A percentile compares a stretch with the other conserved stretches of the same genome.
phyloP scores from a whole-genome alignment of 306 rosid species.

The Dalbergia cultrata region DNA sequence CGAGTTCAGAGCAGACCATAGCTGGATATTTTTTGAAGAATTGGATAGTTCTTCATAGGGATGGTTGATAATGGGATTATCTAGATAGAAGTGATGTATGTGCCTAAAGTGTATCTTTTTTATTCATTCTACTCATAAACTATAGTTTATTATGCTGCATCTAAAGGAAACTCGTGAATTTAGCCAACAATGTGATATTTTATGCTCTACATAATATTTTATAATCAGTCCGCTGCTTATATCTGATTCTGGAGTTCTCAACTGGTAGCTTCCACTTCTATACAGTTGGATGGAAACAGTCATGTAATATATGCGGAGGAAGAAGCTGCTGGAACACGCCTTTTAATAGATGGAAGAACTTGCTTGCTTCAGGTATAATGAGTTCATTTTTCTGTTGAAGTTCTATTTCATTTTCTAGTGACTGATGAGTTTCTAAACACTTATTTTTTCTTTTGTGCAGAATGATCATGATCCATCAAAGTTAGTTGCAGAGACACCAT shows the following conservation, averaged over 20 bases:
- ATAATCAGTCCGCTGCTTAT: slow-evolving; percentile 2
- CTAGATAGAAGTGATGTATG: neutral
- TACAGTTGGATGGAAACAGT: slow-evolving; percentile 97
- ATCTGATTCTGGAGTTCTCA: slow-evolving; percentile 39
- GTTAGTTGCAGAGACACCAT: slow-evolving; percentile 96
- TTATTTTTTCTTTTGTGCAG: slow-evolving; percentile 55
- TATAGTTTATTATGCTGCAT: slow-evolving; percentile 10
- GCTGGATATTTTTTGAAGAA: neutral
- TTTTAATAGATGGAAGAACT: slow-evolving; percentile 98
- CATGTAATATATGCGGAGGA: slow-evolving; percentile 98
- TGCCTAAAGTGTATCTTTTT: slow-evolving; percentile 14
- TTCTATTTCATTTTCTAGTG: slow-evolving; percentile 26
- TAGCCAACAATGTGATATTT: slow-evolving; percentile 13
- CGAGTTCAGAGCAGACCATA: slow-evolving; percentile 14
- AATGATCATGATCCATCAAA: slow-evolving; percentile 97
- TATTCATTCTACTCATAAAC: slow-evolving; percentile 10
- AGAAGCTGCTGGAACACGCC: slow-evolving; percentile 99
- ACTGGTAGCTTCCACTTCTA: slow-evolving; percentile 48
- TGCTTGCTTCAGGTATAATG: slow-evolving; percentile 96
- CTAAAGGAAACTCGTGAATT: neutral
- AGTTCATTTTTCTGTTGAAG: slow-evolving; percentile 37
- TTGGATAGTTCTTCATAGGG: slow-evolving; percentile 8
- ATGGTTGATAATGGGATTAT: neutral
- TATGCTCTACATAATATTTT: slow-evolving; percentile 4
- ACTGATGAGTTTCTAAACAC: slow-evolving; percentile 46